These are phyloP conservation scores for Diaporthe vexans DNA, from an alignment of 2,329 filamentous ascomycete species.

Conservation along the genomic window DNA sequence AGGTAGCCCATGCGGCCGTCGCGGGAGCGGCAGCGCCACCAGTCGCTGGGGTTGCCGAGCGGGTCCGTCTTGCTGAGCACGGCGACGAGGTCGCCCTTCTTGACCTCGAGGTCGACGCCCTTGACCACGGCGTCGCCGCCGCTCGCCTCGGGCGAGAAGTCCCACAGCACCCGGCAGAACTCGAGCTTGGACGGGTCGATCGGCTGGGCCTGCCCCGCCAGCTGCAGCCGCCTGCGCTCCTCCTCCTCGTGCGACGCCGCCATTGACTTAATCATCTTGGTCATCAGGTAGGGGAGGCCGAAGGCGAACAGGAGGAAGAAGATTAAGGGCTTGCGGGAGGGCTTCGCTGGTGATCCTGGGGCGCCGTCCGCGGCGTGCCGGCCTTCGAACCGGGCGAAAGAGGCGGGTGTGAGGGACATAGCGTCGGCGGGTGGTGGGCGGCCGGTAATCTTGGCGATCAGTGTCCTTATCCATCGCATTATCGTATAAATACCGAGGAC, in stretches of 20 bases:
- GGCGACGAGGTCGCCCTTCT: constrained; percentile 95
- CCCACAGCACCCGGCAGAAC: constrained; percentile 94
- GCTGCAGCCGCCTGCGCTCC: constrained; percentile 69
- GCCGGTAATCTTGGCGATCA: constrained; percentile 93
- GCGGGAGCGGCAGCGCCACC: constrained; percentile 95
- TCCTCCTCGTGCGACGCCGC: constrained; percentile 89
- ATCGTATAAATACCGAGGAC: constrained; percentile 96
- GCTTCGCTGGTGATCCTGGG: constrained; percentile 70
- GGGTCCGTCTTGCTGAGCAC: constrained; percentile 94
- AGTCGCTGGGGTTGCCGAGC: constrained; percentile 91
- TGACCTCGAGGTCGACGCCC: constrained; percentile 89
- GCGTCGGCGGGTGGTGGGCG: constrained; percentile 91
- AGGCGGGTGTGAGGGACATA: constrained; percentile 87
- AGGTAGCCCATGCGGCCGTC: constrained; percentile 94
- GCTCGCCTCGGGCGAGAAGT: constrained; percentile 86
- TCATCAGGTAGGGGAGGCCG: constrained; percentile 96
- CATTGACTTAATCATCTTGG: constrained; percentile 90
- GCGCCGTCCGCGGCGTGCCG: constrained; percentile 73
- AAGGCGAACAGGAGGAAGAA: constrained; percentile 97
- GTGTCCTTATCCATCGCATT: constrained; percentile 92
- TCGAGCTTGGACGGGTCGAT: constrained; percentile 93
- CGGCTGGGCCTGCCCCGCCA: constrained; percentile 47
- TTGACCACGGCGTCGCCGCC: constrained; percentile 64
- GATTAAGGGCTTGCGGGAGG: constrained; percentile 94
- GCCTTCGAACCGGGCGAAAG: constrained; percentile 91